These are phyloP conservation scores for Coniosporium apollinis DNA, from an alignment of 495 filamentous ascomycete genomes.

Conservation along the genomic window DNA sequence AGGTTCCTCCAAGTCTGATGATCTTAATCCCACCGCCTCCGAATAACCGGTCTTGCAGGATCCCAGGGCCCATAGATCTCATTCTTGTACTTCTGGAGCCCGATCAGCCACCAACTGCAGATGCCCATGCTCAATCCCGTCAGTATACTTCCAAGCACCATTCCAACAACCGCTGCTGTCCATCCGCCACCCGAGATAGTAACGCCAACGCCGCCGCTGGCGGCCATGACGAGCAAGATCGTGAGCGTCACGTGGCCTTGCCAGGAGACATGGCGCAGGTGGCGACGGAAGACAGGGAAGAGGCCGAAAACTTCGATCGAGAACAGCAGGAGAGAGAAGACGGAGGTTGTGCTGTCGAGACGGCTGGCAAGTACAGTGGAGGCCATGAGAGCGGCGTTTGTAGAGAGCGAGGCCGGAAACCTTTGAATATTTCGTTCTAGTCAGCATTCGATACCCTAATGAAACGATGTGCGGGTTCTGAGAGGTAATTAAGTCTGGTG, in stretches of 20 bases:
- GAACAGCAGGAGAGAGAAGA: constrained; percentile 90
- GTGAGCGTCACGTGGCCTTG: constrained; percentile 66
- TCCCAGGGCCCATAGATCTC: constrained; percentile 98
- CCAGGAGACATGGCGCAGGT: constrained; percentile 71
- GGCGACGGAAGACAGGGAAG: constrained; percentile 85
- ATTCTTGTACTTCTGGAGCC: constrained; percentile 96
- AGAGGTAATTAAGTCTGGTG: constrained; percentile 6
- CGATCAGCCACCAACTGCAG: constrained; percentile 96
- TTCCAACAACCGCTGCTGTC: constrained; percentile 52
- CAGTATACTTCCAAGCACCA: constrained; percentile 51
- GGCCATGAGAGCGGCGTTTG: constrained; percentile 90
- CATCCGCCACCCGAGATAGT: constrained; percentile 49
- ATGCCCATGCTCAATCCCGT: constrained; percentile 72
- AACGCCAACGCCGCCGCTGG: constrained; percentile 62
- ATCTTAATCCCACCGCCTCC: constrained; percentile 39
- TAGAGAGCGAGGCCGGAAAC: constrained; percentile 76
- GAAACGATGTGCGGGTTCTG: too few relatives aligned
- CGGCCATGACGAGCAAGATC: constrained; percentile 57
- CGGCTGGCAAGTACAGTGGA: constrained; percentile 82
- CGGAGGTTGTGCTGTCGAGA: constrained; percentile 74
- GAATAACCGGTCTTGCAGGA: constrained; percentile 70
- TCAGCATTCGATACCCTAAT: too few relatives aligned
- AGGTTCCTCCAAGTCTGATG: too few relatives aligned
- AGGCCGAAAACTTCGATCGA: constrained; percentile 93
- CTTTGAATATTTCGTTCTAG: constrained; percentile 20